Percentiles rank a stretch among this genome's conserved stretches.
Conservation (phyloP, 2,329 filamentous ascomycete genomes). For the Trichoderma aggressivum region DNA sequence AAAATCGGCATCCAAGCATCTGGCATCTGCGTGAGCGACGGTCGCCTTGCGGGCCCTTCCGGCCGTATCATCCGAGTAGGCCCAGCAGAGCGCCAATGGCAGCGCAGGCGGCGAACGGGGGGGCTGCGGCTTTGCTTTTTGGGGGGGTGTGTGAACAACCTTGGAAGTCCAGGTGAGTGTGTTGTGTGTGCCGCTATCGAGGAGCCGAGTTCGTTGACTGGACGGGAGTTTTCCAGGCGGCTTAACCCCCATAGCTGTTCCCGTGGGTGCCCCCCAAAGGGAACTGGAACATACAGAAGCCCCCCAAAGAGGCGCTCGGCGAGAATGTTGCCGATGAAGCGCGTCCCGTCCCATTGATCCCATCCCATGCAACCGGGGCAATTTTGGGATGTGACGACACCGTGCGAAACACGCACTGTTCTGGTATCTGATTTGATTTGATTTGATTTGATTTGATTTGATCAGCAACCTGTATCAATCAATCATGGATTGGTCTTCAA, state of each 20-base stretch:
- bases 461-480: too few species aligned
- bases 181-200: background rate
- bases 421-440: background rate
- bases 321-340: background rate
- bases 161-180: too few species aligned
- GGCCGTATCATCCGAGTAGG: constrained; percentile 18
- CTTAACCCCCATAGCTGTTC: background rate
- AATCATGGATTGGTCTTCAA: background rate
- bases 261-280: background rate
- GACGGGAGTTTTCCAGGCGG: too few species aligned
- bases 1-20: constrained; percentile 18
- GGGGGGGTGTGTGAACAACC: background rate
- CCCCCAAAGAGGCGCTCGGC: background rate
- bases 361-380: too few species aligned
- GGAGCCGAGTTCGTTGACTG: too few species aligned
- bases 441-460: background rate
- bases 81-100: constrained; percentile 5
- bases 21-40: constrained; percentile 15
- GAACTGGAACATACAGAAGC: background rate
- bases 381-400: background rate
- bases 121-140: background rate
- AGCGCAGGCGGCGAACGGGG: background rate
- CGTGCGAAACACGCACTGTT: background rate
- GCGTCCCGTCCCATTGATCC: too few species aligned
- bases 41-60: constrained; percentile 18